Evolutionary conservation across 345 rosid species (phyloP), one percentile per base, ranked within the genome.

Genomic region (Chamaenerion angustifolium): DNA sequence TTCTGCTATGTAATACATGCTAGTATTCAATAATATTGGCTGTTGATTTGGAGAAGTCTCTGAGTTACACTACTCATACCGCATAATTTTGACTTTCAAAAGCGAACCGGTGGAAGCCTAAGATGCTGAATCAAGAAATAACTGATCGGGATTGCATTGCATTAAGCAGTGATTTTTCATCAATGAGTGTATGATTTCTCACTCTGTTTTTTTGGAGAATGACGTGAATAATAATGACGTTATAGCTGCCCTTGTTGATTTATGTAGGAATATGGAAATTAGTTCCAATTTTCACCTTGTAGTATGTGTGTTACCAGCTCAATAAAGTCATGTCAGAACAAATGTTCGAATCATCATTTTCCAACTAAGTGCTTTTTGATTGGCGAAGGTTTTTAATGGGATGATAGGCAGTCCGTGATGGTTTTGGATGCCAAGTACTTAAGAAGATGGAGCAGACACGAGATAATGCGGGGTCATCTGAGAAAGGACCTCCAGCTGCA

Each of bases 391-490:
- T 67, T 66, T 61, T 67, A 61, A 73, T 80, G 80, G 89, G 79
- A 61, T 76, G 67, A 73, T 75, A 66, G 66, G 68, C 64, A 37
- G 64, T 69, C 51, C 52, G 86, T 78, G 77, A 79, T 84, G 88
- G 71, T 68, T 75, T 62, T 77, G 54, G 67, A 65, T 70, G 51
- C 76, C 63, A 77, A 68, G 69, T 60, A 63, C 58, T 57, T 70
- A 62, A 73, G 64, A 70, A 68, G 56, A 93, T 93, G 96, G 95
- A 75, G 68, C 90, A 88, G 64, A 62, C 77, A 44, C 71, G 76
- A 77, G 86, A 82, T 69, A 88, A 77, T 64, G 62, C 71, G 6
- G 84, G 84, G 64, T 67, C 82, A 59, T 61, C 75, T 60, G 95
- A 76, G 63, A 85, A 71, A 61, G 90, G 81, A 65, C 67, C 76